Base-by-base conservation (phyloP, 2,329 filamentous ascomycete genomes). In the Fusarium longipes region DNA sequence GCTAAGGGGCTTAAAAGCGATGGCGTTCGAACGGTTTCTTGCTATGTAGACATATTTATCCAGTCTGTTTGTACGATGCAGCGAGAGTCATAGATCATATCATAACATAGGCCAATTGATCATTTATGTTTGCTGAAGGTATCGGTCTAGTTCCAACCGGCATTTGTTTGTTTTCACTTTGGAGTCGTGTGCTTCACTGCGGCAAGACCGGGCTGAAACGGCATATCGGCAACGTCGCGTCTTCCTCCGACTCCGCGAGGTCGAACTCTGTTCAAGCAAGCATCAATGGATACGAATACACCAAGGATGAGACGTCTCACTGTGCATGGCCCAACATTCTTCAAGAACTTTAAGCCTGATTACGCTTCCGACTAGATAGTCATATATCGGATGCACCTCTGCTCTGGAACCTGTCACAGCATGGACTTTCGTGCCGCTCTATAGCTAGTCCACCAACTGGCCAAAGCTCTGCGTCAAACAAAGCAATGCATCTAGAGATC, bases 21-120 rank as follows among this genome's bases (percentile, higher is more conserved):
- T 55, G 74, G 74, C 74, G 74, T 68, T 75, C 62, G 54, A 71
- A 71, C 44, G 57, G 72, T 67, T 69, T 73, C 48, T 69, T 67
- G 69, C 42, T 63, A 63, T 67, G 49, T 58, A 56, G 70, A 53
- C 60, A 49, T 57, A 35, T 44, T 52, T 59, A 60, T 60, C 42
- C 40, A 63, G 47, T 50, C 47, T 61, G 55, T 22, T 40, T 59
- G 48, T 55, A 57, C 45, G 39, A 49, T 39, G 35, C 42, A 44
- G 43, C 22, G 57, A 45, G 30, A 51, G 45, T 43, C 45, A 59
- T 57, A 33, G 45, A 54, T 36, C 35, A 66, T 47, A 39, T 36
- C 56, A 54, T 24, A 59, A 56, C 30, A 20, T 40, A 56, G 53
- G 59, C 50, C 42, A 66, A 68, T 57, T 62, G 50, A 70, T 48